Evolutionary conservation across 768 basidiomycete genomes (phyloP), one percentile per base, ranked within the genome.

Genomic region (Cystobasidium onofrii): DNA sequence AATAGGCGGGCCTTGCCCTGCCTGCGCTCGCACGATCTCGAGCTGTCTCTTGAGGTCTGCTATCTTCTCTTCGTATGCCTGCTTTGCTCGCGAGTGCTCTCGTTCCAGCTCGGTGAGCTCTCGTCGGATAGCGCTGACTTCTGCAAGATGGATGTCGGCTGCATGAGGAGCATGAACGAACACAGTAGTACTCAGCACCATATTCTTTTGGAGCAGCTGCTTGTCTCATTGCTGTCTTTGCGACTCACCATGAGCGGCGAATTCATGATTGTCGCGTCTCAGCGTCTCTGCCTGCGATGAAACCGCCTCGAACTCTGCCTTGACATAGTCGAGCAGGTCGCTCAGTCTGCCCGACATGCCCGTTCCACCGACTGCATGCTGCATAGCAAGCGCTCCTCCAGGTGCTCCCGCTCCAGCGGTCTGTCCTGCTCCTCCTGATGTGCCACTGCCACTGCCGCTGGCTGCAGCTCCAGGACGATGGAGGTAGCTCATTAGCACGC

Each of bases 61-160:
- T 64, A 78, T 77, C 39, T 80, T 78, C 23, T 78, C 77, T 69
- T 80, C 60, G 73, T 78, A 77, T 17, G 64, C 34, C 44, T 72
- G 67, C 73, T 79, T 79, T 64, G 74, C 76, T 71, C 84, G 93
- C 91, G 75, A 85, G 77, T 98, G 92, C 75, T 90, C 89, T 0
- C 87, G 83, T 80, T 99, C 95, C 70, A 99, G 88, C 76, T 97
- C 92, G 79, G 93, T 94, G 13, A 97, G 84, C 1, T 90, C 87
- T 78, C 92, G 89, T 41, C 92, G 87, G 78, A 99, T 92, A 79
- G 89, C 87, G 77, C 89, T 90, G 69, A 97, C 84, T 80, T 98
- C 95, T 80, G 88, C 89, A 75, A 97, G 88, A 82, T 98, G 95
- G 31, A 78, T 77, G 65, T 81, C 79, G 65, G 83, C 83, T 83